Evolutionary conservation across 2,329 filamentous ascomycete genomes (phyloP).

Genomic region (Aspergillus candidus): DNA sequence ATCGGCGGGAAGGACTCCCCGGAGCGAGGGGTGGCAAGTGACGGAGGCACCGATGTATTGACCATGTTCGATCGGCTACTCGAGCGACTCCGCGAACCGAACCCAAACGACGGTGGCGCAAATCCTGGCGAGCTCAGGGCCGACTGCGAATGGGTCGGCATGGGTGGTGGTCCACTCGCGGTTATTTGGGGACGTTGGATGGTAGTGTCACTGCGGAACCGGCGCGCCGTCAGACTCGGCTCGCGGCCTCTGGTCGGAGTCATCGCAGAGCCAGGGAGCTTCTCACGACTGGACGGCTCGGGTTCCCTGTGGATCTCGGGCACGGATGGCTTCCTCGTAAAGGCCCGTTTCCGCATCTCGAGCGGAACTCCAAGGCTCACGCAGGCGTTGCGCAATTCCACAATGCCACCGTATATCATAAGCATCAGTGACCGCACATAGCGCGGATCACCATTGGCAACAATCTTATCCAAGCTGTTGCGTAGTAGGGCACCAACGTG

Average conservation of each 20-base stretch:
- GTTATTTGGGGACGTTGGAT: conserved; percentile 40
- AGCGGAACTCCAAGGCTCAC: conserved; percentile 44
- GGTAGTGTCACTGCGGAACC: conserved; percentile 47
- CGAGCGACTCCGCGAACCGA: conserved; percentile 36
- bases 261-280: conserved; percentile 25
- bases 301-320: conserved; percentile 25
- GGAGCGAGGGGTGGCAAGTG: conserved; percentile 65
- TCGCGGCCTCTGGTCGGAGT: conserved; percentile 44
- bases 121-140: conserved; percentile 27
- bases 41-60: conserved; percentile 40
- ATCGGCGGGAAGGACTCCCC: conserved; percentile 66
- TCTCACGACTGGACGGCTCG: conserved; percentile 16
- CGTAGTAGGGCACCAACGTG: conserved; percentile 46
- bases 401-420: conserved; percentile 52
- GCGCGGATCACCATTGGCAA: conserved; percentile 50
- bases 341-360: conserved; percentile 22
- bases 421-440: conserved; percentile 55
- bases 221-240: conserved; percentile 37
- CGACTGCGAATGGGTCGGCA: conserved; percentile 23
- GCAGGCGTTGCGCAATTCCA: conserved; percentile 57
- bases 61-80: conserved; percentile 51
- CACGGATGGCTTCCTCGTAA: conserved; percentile 23
- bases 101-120: conserved; percentile 27
- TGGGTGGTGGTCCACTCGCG: conserved; percentile 25
- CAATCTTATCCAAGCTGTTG: conserved; percentile 45